phyloP scores from a whole-genome alignment of 73 alveolate species.

The Paramecium caudatum region DNA sequence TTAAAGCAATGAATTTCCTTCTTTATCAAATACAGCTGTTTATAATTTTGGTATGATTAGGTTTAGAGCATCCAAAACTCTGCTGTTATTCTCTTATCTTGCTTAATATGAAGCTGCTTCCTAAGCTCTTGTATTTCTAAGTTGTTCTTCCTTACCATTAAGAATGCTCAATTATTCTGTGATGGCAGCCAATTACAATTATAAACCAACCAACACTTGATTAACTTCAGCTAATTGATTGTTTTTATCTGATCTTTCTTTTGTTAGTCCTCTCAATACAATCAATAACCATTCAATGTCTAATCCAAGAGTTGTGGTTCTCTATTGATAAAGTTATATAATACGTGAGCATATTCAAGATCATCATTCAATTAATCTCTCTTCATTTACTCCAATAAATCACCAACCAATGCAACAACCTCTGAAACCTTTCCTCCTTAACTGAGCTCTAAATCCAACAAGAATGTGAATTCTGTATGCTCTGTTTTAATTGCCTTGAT shows the following conservation, averaged over 20 bases:
- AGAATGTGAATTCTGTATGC: conserved; percentile 24
- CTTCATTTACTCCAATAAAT: conserved; percentile 37
- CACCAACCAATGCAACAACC: conserved; percentile 54
- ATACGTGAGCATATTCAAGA: conserved; percentile 68
- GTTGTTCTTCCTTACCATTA: conserved; percentile 49
- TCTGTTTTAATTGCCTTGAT: conserved; percentile 60
- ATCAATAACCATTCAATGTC: conserved; percentile 57
- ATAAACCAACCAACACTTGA: not conserved
- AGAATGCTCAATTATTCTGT: conserved; percentile 16
- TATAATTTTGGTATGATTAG: conserved; percentile 24
- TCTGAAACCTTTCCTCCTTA: conserved; percentile 54
- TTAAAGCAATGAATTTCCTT: conserved; percentile 6
- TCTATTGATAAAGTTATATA: not conserved
- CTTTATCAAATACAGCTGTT: conserved; percentile 52
- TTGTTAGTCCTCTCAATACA: conserved; percentile 32
- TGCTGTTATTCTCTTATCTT: conserved; percentile 51
- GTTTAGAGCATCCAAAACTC: conserved; percentile 42
- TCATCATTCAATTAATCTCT: conserved; percentile 53
- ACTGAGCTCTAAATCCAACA: conserved; percentile 57
- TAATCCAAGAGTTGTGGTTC: conserved; percentile 55
- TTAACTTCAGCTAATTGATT: conserved; percentile 5
- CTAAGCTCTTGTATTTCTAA: conserved; percentile 61
- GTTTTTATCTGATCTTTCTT: conserved; percentile 43
- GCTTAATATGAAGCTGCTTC: conserved; percentile 68
- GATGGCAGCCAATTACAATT: not conserved